Conservation (phyloP, 345 rosid genomes). For the Ceriops tagal region DNA sequence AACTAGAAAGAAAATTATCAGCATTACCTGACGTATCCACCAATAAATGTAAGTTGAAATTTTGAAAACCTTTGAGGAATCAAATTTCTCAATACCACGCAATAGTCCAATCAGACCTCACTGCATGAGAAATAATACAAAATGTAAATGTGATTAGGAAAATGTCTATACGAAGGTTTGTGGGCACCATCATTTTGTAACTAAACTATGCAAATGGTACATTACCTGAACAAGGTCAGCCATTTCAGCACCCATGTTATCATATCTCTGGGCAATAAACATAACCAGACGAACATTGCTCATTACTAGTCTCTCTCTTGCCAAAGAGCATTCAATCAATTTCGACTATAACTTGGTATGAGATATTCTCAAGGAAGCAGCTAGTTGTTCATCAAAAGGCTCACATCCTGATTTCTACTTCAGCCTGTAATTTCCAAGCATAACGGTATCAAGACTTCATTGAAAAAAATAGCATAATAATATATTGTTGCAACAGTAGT, state of each 20-base stretch:
- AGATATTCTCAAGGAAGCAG: constrained; percentile 71
- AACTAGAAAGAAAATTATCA: not conserved
- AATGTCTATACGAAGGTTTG: not conserved
- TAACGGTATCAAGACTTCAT: not conserved
- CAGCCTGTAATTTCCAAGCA: constrained; percentile 47
- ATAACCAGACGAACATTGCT: constrained; percentile 91
- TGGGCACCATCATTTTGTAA: not conserved
- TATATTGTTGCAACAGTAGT: too few species aligned
- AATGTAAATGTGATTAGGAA: not conserved
- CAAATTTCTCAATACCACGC: constrained; percentile 95
- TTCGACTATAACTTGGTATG: constrained; percentile 64
- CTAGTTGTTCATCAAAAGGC: constrained; percentile 84
- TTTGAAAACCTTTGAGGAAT: constrained; percentile 83
- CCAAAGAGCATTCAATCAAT: constrained; percentile 67
- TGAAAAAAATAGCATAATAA: not conserved
- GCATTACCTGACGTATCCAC: constrained; percentile 95
- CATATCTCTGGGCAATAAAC: constrained; percentile 88
- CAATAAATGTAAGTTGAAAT: constrained; percentile 93
- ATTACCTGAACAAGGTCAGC: constrained; percentile 94
- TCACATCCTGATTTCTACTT: constrained; percentile 76
- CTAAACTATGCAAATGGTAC: constrained; percentile 11
- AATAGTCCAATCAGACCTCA: constrained; percentile 90
- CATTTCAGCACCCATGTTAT: constrained; percentile 91
- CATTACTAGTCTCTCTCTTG: constrained; percentile 92
- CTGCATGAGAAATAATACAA: constrained; percentile 34